Percentiles rank a stretch among this genome's conserved stretches.
Evolutionary conservation across 169 alveolate genomes (phyloP).

Genomic region (Neospora caninum): DNA sequence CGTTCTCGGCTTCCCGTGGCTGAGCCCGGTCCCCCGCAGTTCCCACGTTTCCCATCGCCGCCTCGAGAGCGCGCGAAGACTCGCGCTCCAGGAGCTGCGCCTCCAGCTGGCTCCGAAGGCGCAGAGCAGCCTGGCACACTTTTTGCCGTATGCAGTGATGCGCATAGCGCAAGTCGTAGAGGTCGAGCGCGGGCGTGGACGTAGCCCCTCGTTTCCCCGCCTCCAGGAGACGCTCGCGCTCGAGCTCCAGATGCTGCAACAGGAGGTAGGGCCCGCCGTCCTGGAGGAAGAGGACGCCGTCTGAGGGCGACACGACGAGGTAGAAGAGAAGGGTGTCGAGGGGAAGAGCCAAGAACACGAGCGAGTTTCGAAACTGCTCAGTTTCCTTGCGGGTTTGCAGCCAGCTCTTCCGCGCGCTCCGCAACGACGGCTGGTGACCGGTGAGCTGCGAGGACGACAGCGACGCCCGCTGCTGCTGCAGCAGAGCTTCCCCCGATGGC

Average conservation of each 20-base stretch:
- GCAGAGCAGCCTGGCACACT: not conserved
- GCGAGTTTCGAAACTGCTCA: not conserved
- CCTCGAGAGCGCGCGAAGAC: not conserved
- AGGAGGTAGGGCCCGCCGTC: slow-evolving; percentile 12
- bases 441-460: not conserved
- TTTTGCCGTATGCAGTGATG: not conserved
- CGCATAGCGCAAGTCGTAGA: slow-evolving; percentile 7
- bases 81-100: slow-evolving; percentile 22
- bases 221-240: not conserved
- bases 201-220: not conserved
- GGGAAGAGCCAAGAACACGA: not conserved
- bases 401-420: not conserved
- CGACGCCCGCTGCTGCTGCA: not conserved
- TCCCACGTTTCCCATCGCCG: not conserved
- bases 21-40: not conserved
- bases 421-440: not conserved
- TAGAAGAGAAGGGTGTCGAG: slow-evolving; percentile 1
- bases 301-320: slow-evolving; percentile 17
- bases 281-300: not conserved
- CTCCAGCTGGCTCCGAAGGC: not conserved
- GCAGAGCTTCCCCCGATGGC: not conserved
- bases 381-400: not conserved
- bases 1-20: not conserved
- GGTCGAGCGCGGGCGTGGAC: not conserved
- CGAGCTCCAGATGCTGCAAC: not conserved